These are phyloP conservation scores for Cryptococcus wingfieldii DNA, from an alignment of 1,284 basidiomycete species.

Conservation along the genomic window DNA sequence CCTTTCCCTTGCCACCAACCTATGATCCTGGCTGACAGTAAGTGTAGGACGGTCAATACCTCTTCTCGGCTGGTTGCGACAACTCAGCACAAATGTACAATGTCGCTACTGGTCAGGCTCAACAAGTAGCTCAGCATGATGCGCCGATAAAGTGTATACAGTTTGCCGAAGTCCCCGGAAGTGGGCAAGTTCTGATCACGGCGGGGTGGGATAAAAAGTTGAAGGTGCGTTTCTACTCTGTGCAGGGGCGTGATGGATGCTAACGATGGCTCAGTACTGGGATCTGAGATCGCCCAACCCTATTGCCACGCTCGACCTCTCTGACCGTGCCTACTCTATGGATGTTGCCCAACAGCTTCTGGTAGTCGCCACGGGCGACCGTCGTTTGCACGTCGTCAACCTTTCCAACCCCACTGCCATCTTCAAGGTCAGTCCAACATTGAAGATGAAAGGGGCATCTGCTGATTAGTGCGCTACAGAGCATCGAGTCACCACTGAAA, in stretches of 20 bases:
- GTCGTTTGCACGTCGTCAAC: slow-evolving; percentile 78
- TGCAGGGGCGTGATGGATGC: neutral
- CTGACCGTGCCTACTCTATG: slow-evolving; percentile 75
- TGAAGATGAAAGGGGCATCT: neutral
- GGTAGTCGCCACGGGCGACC: slow-evolving; percentile 65
- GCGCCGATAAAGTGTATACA: slow-evolving; percentile 71
- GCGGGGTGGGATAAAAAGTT: slow-evolving; percentile 90
- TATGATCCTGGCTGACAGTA: neutral
- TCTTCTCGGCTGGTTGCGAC: slow-evolving; percentile 82
- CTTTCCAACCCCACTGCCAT: slow-evolving; percentile 70
- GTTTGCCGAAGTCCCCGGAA: slow-evolving; percentile 64
- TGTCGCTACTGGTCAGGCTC: slow-evolving; percentile 62
- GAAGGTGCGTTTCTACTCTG: slow-evolving; percentile 56
- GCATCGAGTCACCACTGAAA: slow-evolving; percentile 76
- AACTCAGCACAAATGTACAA: slow-evolving; percentile 79
- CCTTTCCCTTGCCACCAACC: neutral
- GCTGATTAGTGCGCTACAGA: slow-evolving; percentile 50
- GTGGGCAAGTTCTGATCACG: slow-evolving; percentile 67
- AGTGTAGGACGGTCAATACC: slow-evolving; percentile 65
- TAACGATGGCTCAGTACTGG: slow-evolving; percentile 67
- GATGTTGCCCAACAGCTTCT: slow-evolving; percentile 36
- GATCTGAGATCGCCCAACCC: slow-evolving; percentile 71
- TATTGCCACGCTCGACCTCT: slow-evolving; percentile 70
- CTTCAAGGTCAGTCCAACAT: slow-evolving; percentile 60
- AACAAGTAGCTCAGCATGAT: slow-evolving; percentile 77